phyloP scores from a whole-genome alignment of 352 stramenopile genomes.

The Phytopythium sindhum region DNA sequence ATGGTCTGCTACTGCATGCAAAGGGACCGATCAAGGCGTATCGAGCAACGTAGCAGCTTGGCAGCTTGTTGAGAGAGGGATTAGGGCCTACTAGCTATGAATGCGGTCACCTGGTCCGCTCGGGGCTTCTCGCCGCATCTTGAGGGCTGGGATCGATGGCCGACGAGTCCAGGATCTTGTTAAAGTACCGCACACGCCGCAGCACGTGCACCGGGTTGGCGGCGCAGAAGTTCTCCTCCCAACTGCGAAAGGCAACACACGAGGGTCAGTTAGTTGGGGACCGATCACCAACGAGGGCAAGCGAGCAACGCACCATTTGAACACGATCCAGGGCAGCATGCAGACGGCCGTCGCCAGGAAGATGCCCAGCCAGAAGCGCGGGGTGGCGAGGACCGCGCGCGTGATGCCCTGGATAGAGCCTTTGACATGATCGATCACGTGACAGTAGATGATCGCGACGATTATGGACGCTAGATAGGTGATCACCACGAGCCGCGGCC shows the following conservation, averaged over 20 bases:
- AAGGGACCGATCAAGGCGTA: background rate
- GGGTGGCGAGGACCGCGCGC: constrained; percentile 21
- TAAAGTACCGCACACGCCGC: constrained; percentile 58
- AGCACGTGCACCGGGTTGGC: constrained; percentile 75
- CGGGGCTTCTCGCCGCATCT: background rate
- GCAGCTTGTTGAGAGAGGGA: background rate
- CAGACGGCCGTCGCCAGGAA: constrained; percentile 36
- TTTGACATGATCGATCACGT: constrained; percentile 51
- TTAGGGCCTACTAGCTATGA: background rate
- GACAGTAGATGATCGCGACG: constrained; percentile 45
- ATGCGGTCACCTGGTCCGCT: background rate
- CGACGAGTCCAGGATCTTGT: constrained; percentile 70
- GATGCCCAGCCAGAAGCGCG: constrained; percentile 67
- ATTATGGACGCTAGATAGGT: constrained; percentile 48
- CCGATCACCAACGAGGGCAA: background rate
- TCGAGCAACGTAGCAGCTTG: background rate
- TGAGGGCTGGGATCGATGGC: constrained; percentile 15
- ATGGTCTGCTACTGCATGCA: background rate
- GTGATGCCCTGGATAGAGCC: constrained; percentile 49
- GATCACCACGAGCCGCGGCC: constrained; percentile 40
- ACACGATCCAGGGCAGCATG: constrained; percentile 58
- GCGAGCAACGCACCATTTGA: constrained; percentile 48
- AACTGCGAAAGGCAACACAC: constrained; percentile 24
- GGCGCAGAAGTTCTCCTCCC: constrained; percentile 70
- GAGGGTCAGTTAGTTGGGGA: background rate